phyloP scores from a whole-genome alignment of 768 basidiomycete species.

The Tylopilus sp. region DNA sequence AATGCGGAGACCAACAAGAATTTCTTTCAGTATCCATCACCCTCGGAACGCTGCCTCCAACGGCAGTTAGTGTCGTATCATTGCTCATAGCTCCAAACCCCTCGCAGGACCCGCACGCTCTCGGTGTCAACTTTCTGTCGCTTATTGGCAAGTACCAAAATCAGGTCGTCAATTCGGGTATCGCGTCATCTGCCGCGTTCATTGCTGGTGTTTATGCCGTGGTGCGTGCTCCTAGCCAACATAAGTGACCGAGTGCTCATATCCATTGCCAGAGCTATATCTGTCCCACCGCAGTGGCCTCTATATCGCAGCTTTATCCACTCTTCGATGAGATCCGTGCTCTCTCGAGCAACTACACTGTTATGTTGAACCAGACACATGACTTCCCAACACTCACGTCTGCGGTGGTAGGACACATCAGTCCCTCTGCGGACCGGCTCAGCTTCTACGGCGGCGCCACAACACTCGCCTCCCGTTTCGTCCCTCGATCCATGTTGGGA shows the following conservation, averaged over 20 bases:
- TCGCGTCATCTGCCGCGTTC: slow-evolving; percentile 1
- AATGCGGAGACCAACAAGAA: not conserved
- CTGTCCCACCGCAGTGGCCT: slow-evolving; percentile 6
- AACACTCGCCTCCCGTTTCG: slow-evolving; percentile 12
- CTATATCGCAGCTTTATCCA: slow-evolving; percentile 11
- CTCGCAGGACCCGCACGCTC: slow-evolving; percentile 7
- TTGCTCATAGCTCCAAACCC: slow-evolving; percentile 10
- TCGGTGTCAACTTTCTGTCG: slow-evolving; percentile 13
- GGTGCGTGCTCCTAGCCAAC: not conserved
- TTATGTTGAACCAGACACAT: slow-evolving; percentile 12
- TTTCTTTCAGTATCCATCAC: slow-evolving; percentile 12
- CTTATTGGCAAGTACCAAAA: slow-evolving; percentile 20
- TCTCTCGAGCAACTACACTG: slow-evolving; percentile 8
- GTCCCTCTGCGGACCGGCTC: slow-evolving; percentile 5
- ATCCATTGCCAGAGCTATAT: slow-evolving; percentile 6
- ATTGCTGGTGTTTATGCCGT: slow-evolving; percentile 1
- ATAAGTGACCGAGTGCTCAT: not conserved
- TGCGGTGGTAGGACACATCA: slow-evolving; percentile 1
- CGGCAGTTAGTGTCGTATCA: slow-evolving; percentile 4
- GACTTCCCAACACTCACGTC: slow-evolving; percentile 12
- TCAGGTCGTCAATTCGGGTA: slow-evolving; percentile 7
- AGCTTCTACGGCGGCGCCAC: slow-evolving; percentile 12
- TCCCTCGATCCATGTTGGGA: slow-evolving; percentile 12
- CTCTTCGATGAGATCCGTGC: slow-evolving; percentile 13
- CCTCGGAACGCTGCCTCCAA: slow-evolving; percentile 11